phyloP scores from a whole-genome alignment of 495 filamentous ascomycete species.

The Amphirosellinia nigrospora region DNA sequence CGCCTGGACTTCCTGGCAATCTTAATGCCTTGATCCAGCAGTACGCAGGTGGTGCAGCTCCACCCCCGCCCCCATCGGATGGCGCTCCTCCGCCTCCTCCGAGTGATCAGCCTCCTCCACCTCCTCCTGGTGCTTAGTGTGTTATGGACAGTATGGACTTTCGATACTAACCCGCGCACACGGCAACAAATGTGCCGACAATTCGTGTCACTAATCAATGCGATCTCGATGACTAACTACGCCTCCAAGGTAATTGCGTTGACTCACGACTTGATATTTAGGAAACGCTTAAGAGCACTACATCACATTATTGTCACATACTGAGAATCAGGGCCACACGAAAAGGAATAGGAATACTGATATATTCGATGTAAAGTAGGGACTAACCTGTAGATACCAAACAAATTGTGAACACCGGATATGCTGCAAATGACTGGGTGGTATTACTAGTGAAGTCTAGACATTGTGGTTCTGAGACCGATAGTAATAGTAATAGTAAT shows the following conservation, averaged over 20 bases:
- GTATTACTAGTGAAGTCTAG: not conserved
- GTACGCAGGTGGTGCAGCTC: constrained; percentile 64
- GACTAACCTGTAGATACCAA: constrained; percentile 38
- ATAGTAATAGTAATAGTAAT: too few species aligned
- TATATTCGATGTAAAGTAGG: constrained; percentile 24
- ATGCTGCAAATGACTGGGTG: not conserved
- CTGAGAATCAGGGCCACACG: not conserved
- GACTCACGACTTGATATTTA: not conserved
- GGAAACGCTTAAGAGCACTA: constrained; percentile 13
- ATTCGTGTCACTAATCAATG: constrained; percentile 27
- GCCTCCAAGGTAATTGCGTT: constrained; percentile 11
- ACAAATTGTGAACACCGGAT: constrained; percentile 13
- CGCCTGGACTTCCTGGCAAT: constrained; percentile 64
- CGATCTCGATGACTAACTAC: constrained; percentile 26
- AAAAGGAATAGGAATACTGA: not conserved
- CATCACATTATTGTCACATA: not conserved
- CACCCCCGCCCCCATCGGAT: constrained; percentile 57
- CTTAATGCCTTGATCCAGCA: constrained; percentile 72
- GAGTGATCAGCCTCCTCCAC: constrained; percentile 76
- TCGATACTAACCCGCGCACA: constrained; percentile 32
- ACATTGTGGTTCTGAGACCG: not conserved
- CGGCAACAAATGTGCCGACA: constrained; percentile 5
- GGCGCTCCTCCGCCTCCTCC: constrained; percentile 78
- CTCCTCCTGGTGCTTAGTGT: constrained; percentile 63
- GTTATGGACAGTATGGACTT: constrained; percentile 22